A percentile compares a stretch with the other conserved stretches of the same genome.
These are phyloP conservation scores for Heteromeles arbutifolia DNA, from an alignment of 306 rosid species.

Conservation along the genomic window DNA sequence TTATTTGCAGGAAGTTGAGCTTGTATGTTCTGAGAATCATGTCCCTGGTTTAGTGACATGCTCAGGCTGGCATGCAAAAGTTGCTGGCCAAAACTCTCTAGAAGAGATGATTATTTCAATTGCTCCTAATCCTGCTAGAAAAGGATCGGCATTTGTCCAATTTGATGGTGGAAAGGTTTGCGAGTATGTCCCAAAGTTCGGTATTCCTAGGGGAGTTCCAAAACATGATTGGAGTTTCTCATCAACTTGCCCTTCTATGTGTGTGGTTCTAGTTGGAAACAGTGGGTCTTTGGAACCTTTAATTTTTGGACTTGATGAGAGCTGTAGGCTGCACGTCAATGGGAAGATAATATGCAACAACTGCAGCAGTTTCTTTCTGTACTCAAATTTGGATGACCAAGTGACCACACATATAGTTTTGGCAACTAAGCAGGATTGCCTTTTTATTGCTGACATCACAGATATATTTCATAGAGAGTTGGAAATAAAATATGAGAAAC, in stretches of 20 bases:
- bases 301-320: conserved; percentile 71
- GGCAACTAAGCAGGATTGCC: conserved; percentile 78
- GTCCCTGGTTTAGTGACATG: conserved; percentile 60
- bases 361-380: conserved; percentile 77
- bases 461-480: conserved; percentile 57
- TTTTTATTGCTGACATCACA: conserved; percentile 60
- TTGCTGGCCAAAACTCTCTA: conserved; percentile 38
- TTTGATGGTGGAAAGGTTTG: conserved; percentile 57
- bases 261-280: conserved; percentile 44
- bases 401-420: conserved; percentile 67
- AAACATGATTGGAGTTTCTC: conserved; percentile 59
- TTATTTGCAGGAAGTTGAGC: conserved; percentile 69
- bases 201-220: conserved; percentile 35
- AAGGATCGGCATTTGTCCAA: conserved; percentile 63
- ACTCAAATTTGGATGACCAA: conserved; percentile 79
- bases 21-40: conserved; percentile 63
- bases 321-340: conserved; percentile 67
- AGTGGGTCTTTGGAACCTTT: conserved; percentile 47
- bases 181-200: conserved; percentile 48
- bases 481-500: conserved; percentile 46
- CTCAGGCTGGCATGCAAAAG: conserved; percentile 80
- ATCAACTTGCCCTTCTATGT: conserved; percentile 78
- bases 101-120: conserved; percentile 57
- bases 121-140: conserved; percentile 51
- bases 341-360: conserved; percentile 68